Conservation (phyloP, 352 stramenopile genomes). For the Phytophthora cactorum region DNA sequence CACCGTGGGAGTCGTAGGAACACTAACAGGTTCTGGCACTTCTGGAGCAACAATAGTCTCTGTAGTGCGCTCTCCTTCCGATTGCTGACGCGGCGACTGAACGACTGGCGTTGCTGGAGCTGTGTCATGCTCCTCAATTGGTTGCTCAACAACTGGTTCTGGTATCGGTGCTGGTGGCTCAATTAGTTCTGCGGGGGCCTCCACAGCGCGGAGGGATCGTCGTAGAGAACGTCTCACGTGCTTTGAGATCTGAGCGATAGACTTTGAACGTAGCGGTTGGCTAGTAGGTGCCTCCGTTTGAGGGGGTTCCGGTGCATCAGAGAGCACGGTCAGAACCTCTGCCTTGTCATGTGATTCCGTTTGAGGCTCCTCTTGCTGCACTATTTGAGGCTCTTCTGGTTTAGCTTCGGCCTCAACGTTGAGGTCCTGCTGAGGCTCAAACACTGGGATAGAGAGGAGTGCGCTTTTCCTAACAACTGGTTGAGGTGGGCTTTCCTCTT, state of each 20-base stretch:
- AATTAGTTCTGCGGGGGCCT: neutral
- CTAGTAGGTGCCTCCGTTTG: neutral
- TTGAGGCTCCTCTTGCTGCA: neutral
- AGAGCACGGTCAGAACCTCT: neutral
- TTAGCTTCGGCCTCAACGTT: neutral
- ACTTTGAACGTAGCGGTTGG: conserved; percentile 2
- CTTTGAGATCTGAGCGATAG: conserved; percentile 11
- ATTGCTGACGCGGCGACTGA: conserved; percentile 14
- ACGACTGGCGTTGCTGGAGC: neutral
- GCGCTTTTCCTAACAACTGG: conserved; percentile 13
- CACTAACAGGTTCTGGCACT: neutral
- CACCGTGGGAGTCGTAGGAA: neutral
- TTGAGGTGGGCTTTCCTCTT: conserved; percentile 8
- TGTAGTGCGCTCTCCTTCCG: conserved; percentile 34
- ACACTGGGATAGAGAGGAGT: conserved; percentile 14
- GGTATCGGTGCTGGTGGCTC: conserved; percentile 6
- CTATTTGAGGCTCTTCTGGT: neutral
- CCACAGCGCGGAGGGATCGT: neutral
- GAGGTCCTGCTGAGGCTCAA: conserved; percentile 8
- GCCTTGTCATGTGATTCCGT: neutral
- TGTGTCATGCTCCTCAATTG: conserved; percentile 4
- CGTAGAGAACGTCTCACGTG: conserved; percentile 25
- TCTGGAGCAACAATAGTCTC: conserved; percentile 7
- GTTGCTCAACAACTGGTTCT: conserved; percentile 12
- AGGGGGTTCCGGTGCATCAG: neutral